Base-by-base conservation (phyloP, 768 basidiomycete genomes). In the Lentinula raphanica region DNA sequence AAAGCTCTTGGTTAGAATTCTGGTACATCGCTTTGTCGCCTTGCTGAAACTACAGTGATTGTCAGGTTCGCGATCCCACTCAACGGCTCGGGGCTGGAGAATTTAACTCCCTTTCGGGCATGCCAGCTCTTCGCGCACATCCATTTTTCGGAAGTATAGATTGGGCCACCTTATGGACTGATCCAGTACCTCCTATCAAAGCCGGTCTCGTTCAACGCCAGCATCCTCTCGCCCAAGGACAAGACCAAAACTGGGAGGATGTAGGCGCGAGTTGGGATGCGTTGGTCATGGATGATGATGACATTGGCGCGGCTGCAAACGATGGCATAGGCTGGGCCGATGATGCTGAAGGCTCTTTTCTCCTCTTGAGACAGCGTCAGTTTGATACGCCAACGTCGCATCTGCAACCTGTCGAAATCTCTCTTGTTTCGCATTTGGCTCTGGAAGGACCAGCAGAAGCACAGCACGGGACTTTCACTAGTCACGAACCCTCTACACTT, bases 91-190 rank as follows among this genome's bases (percentile, higher is more conserved):
- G 88, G 7, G 82, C 83, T 3, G 79, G 80, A 44, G 70, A 69
- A 38, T 69, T 72, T 23, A 77, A 69, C 27, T 71, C 63, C 58
- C 54, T 58, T 25, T 72, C 68, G 64, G 76, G 72, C 56, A 75
- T 74, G 72, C 63, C 69, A 45, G 77, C 79, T 9, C 76, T 91
- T 45, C 80, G 84, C 3, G 65, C 69, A 8, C 88, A 90, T 63
- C 74, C 80, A 0, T 91, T 90, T 67, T 85, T 91, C 58, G 68
- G 72, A 17, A 60, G 71, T 17, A 74, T 88, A 54, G 72, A 77
- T 50, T 91, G 89, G 89, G 71, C 75, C 9, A 76, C 72, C 0
- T 73, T 92, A 3, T 92, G 90, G 90, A 82, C 76, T 0, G 76
- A 76, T n/a, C 73, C 81, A 5, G 75, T 79, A 4, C 89, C 89